phyloP scores from a whole-genome alignment of 257 asterid species.

The Solanum arcanum region DNA sequence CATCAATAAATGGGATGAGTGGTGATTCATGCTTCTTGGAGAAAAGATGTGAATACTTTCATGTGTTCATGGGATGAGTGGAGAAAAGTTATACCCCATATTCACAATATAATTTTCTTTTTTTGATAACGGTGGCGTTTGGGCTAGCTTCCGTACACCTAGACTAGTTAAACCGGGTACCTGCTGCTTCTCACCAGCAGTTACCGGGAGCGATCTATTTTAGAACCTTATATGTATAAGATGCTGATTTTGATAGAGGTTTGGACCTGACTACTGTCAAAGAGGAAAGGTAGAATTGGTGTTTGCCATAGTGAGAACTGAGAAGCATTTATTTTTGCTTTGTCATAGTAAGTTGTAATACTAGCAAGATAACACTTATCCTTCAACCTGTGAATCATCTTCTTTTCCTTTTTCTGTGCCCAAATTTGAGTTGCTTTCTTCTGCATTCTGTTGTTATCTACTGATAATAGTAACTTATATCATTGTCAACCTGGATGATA shows the following conservation, averaged over 20 bases:
- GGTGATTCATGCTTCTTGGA: slow-evolving; percentile 24
- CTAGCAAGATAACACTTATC: background rate
- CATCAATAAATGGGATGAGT: slow-evolving; percentile 64
- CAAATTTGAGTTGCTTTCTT: background rate
- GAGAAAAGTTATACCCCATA: background rate
- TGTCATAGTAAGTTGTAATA: background rate
- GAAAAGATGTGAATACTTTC: background rate
- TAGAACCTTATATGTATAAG: background rate
- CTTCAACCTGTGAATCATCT: background rate
- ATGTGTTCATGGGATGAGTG: background rate
- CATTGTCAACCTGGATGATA: background rate
- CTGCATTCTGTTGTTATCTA: background rate
- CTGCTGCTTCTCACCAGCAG: background rate
- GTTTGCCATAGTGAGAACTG: background rate
- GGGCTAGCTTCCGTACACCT: background rate
- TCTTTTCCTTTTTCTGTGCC: background rate
- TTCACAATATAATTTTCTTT: background rate
- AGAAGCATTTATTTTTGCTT: background rate
- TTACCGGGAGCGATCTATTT: background rate
- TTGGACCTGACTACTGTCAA: background rate
- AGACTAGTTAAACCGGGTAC: background rate
- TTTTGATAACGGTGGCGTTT: background rate
- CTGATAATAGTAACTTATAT: background rate
- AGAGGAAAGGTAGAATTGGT: background rate
- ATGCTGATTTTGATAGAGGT: background rate